A percentile compares a stretch with the other conserved stretches of the same genome.
phyloP scores from a whole-genome alignment of 306 rosid genomes.

The Inga laurina region DNA sequence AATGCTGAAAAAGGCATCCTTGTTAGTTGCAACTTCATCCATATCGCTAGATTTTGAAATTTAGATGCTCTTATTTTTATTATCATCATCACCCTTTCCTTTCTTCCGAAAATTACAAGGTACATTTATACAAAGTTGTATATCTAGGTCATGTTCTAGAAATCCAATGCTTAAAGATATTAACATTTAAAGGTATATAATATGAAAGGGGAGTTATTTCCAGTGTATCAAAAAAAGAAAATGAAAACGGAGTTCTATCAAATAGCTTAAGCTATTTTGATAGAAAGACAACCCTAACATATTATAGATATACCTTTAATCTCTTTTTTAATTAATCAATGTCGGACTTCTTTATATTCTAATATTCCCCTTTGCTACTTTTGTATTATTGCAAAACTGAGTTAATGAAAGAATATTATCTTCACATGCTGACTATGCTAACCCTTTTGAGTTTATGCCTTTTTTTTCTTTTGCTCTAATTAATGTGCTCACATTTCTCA shows the following conservation, averaged over 20 bases:
- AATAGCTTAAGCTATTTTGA: no score
- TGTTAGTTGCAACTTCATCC: slow-evolving; percentile 14
- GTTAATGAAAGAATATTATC: neutral
- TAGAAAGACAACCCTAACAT: no score
- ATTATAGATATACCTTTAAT: no score
- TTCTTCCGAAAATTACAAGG: neutral
- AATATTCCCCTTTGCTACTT: no score
- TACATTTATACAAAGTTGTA: neutral
- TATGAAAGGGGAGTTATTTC: no score
- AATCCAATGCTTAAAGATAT: no score
- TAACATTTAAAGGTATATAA: no score
- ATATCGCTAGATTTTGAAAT: neutral
- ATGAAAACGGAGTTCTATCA: no score
- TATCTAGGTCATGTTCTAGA: neutral
- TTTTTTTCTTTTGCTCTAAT: neutral
- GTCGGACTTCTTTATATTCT: no score
- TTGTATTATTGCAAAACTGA: neutral
- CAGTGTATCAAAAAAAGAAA: no score
- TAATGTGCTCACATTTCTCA: neutral
- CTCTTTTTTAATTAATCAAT: no score
- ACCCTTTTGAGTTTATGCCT: neutral
- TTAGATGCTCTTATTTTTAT: neutral
- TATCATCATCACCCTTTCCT: neutral
- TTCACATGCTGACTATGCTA: neutral
- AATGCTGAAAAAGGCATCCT: slow-evolving; percentile 65